Evolutionary conservation across 1,139 yeast genomes (phyloP).

Genomic region (Sugiyamaella japonica): DNA sequence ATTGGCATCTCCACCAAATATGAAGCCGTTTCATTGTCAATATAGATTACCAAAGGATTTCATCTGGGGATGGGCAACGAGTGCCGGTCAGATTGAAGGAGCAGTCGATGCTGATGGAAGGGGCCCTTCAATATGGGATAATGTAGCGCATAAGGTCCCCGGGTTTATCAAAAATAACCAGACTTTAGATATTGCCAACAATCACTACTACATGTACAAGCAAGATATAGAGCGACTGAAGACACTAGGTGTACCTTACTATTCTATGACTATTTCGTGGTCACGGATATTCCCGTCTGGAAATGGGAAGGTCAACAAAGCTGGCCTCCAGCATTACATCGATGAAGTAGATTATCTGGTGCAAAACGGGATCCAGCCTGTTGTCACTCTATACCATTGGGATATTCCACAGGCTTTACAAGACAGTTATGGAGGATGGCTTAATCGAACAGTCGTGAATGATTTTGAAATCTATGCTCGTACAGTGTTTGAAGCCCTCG

Average conservation of each 20-base stretch:
- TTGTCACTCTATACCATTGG: slow-evolving; percentile 43
- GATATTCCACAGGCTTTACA: slow-evolving; percentile 41
- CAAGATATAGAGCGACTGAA: slow-evolving; percentile 42
- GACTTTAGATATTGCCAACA: slow-evolving; percentile 38
- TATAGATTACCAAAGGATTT: slow-evolving; percentile 26
- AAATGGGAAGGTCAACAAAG: slow-evolving; percentile 39
- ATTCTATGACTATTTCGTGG: slow-evolving; percentile 45
- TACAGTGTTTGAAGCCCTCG: slow-evolving; percentile 40
- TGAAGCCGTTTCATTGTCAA: slow-evolving; percentile 18
- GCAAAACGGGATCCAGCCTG: slow-evolving; percentile 40
- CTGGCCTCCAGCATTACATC: slow-evolving; percentile 43
- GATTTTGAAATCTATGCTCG: slow-evolving; percentile 43
- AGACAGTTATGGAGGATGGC: slow-evolving; percentile 38
- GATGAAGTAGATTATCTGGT: slow-evolving; percentile 41
- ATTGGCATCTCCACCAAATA: slow-evolving; percentile 25
- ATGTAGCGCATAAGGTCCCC: slow-evolving; percentile 27
- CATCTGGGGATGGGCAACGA: slow-evolving; percentile 34
- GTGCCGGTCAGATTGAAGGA: slow-evolving; percentile 43
- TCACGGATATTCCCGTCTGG: slow-evolving; percentile 42
- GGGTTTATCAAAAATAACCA: slow-evolving; percentile 26
- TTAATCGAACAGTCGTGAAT: slow-evolving; percentile 36
- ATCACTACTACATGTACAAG: slow-evolving; percentile 42
- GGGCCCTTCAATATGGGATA: slow-evolving; percentile 42
- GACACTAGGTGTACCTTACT: slow-evolving; percentile 42
- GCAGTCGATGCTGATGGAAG: slow-evolving; percentile 43